A percentile compares a stretch with the other conserved stretches of the same genome.
Conservation (phyloP, 2,329 filamentous ascomycete species). For the Ustulina deusta region DNA sequence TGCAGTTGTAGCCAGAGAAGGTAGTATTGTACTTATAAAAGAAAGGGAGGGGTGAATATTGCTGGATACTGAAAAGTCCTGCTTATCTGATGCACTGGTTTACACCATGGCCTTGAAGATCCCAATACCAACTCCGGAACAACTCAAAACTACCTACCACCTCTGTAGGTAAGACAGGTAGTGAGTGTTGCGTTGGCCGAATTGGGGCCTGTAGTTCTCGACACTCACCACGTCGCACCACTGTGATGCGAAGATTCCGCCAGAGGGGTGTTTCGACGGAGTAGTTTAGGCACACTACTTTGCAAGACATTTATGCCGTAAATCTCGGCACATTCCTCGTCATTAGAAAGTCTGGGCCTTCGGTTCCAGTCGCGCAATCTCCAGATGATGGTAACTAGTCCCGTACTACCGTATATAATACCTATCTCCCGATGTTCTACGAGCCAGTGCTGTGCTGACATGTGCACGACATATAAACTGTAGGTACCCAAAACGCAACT, state of each 20-base stretch:
- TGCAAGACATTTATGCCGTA: not conserved
- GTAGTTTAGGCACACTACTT: not conserved
- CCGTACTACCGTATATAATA: not conserved
- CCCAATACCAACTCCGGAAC: slow-evolving; percentile 11
- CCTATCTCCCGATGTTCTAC: not conserved
- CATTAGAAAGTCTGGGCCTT: not conserved
- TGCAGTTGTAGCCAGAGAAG: not conserved
- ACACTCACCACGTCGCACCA: slow-evolving; percentile 12
- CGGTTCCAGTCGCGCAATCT: not conserved
- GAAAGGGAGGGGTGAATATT: not conserved
- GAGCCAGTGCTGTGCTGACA: slow-evolving; percentile 6
- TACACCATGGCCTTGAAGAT: slow-evolving; percentile 15
- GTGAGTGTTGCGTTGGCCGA: not conserved
- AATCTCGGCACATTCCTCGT: slow-evolving; percentile 17
- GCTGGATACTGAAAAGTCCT: not conserved
- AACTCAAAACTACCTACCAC: not conserved
- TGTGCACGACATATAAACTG: not conserved
- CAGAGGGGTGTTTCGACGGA: not conserved
- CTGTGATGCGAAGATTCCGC: not conserved
- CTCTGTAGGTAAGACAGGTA: not conserved
- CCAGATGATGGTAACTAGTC: slow-evolving; percentile 3
- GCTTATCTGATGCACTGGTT: not conserved
- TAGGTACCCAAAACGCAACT: not conserved
- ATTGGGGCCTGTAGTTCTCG: not conserved
- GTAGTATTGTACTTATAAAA: not conserved